Evolutionary conservation across 192 early-diverging fungal genomes (phyloP).

Genomic region (Rhizoclosmatium globosum): DNA sequence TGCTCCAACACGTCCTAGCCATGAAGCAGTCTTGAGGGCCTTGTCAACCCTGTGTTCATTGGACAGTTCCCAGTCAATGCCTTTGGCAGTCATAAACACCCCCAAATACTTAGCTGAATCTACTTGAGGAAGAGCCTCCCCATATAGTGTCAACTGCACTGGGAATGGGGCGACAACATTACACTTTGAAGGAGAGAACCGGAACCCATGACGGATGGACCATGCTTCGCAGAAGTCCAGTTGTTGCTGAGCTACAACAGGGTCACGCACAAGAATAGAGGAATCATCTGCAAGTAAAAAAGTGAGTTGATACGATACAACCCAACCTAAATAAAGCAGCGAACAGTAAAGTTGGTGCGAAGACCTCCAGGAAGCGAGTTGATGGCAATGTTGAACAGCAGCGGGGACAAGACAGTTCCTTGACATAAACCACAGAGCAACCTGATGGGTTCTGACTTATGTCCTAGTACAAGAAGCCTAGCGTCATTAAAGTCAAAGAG

Average conservation of each 20-base stretch:
- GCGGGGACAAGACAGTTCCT: slow-evolving; percentile 6
- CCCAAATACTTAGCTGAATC: background rate
- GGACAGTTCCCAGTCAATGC: background rate
- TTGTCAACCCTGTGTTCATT: background rate
- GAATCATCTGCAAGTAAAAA: slow-evolving; percentile 6
- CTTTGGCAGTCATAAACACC: background rate
- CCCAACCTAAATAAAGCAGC: background rate
- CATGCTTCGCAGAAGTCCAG: background rate
- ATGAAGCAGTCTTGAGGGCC: background rate
- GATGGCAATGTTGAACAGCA: slow-evolving; percentile 2
- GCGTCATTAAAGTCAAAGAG: background rate
- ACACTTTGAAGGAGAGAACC: background rate
- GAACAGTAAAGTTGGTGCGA: background rate
- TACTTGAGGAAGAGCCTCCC: background rate
- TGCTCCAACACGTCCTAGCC: background rate
- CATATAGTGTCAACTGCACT: background rate
- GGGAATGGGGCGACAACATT: too few species aligned
- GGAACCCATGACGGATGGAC: background rate
- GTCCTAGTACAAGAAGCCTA: slow-evolving; percentile 1
- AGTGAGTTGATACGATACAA: background rate
- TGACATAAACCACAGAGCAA: background rate
- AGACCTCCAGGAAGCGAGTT: background rate
- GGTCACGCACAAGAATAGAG: background rate
- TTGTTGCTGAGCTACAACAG: background rate
- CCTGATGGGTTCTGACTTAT: background rate